These are phyloP conservation scores for Acidiella bohemica DNA, from an alignment of 495 filamentous ascomycete genomes.

Conservation along the genomic window DNA sequence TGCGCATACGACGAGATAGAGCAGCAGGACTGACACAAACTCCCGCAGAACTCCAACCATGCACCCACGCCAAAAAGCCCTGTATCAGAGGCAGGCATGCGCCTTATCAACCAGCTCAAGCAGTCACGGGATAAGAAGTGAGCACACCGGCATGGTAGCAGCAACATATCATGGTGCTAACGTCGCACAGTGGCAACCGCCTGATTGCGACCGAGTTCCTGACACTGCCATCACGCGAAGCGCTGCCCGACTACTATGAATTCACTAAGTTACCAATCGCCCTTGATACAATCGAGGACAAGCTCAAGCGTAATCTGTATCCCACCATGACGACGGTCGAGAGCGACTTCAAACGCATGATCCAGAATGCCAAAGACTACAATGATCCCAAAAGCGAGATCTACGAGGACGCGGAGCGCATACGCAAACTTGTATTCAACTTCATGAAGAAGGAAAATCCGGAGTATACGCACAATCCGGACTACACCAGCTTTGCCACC, in stretches of 20 bases:
- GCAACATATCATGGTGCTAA: neutral
- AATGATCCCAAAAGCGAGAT: conserved; percentile 50
- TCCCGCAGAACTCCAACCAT: conserved; percentile 14
- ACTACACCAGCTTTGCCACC: conserved; percentile 49
- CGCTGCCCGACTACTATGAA: conserved; percentile 60
- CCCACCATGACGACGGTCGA: conserved; percentile 48
- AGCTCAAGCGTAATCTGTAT: conserved; percentile 51
- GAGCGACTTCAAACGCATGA: conserved; percentile 62
- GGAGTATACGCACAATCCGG: conserved; percentile 43
- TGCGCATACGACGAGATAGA: neutral
- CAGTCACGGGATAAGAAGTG: conserved; percentile 61
- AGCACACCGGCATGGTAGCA: conserved; percentile 11
- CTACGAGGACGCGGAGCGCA: conserved; percentile 60
- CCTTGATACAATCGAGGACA: conserved; percentile 58
- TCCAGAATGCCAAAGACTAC: conserved; percentile 61
- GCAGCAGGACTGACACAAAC: conserved; percentile 2
- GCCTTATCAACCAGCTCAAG: conserved; percentile 50
- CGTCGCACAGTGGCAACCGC: conserved; percentile 43
- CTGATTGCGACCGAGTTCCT: conserved; percentile 60
- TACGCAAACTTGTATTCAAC: conserved; percentile 60
- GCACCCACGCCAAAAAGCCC: conserved; percentile 10
- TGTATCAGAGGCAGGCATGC: conserved; percentile 47
- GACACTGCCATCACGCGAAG: conserved; percentile 45
- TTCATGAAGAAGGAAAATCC: conserved; percentile 65
- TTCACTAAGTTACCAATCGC: conserved; percentile 61